These are phyloP conservation scores for Atkinsonella hypoxylon DNA, from an alignment of 2,329 filamentous ascomycete species.

Conservation along the genomic window DNA sequence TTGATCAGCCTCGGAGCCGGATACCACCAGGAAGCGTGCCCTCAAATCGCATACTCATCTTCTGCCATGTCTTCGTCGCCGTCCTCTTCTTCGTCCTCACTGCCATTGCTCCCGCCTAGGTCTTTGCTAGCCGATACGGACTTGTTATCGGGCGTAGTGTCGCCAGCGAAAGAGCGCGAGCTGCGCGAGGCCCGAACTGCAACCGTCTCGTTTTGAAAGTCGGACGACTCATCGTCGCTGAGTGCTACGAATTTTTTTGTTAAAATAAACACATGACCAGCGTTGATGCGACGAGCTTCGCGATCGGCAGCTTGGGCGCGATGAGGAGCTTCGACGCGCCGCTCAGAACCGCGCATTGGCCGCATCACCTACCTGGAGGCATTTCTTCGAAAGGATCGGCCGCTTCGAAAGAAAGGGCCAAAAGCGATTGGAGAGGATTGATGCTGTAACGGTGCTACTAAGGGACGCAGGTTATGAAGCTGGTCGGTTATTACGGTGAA, in stretches of 20 bases:
- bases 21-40: slow-evolving; percentile 11
- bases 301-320: background rate
- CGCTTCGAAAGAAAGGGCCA: background rate
- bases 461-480: background rate
- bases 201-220: slow-evolving; percentile 13
- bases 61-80: slow-evolving; percentile 30
- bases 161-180: slow-evolving; percentile 12
- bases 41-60: slow-evolving; percentile 27
- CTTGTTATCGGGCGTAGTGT: slow-evolving; percentile 7
- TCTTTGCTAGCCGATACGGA: slow-evolving; percentile 10
- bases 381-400: background rate
- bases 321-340: background rate
- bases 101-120: slow-evolving; percentile 14
- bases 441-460: background rate
- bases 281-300: background rate
- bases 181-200: slow-evolving; percentile 15
- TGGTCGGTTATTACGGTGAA: background rate
- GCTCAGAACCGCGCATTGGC: background rate
- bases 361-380: slow-evolving; percentile 4
- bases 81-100: slow-evolving; percentile 21
- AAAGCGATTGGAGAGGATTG: background rate
- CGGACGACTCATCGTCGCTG: slow-evolving; percentile 25
- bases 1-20: slow-evolving; percentile 10
- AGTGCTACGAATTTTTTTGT: slow-evolving; percentile 18
- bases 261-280: slow-evolving; percentile 8